Evolutionary conservation across 305 asterid genomes (phyloP).

Genomic region (Solanum hybrid): DNA sequence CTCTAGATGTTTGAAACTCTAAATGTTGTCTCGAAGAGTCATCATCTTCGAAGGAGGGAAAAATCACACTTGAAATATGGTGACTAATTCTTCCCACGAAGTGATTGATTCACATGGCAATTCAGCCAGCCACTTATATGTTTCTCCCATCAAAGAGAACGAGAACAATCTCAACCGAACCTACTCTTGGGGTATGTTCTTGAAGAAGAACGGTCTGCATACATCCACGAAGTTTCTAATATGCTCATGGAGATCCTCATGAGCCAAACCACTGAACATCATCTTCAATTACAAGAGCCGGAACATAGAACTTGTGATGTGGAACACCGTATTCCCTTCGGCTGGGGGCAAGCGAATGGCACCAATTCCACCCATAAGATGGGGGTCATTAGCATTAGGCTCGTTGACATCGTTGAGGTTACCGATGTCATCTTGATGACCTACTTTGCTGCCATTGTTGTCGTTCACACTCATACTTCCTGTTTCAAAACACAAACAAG

Average conservation of each 20-base stretch:
- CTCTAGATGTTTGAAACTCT: neutral
- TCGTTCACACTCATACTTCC: neutral
- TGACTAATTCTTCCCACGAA: no score
- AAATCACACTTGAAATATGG: neutral
- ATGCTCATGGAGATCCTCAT: neutral
- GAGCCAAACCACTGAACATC: neutral
- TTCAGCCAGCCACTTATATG: neutral
- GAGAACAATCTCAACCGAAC: neutral
- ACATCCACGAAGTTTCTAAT: neutral
- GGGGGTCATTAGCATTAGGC: neutral
- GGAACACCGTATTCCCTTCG: neutral
- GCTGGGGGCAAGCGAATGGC: neutral
- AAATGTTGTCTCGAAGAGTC: neutral
- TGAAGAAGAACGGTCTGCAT: neutral
- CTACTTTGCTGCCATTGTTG: neutral
- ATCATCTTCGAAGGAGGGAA: neutral
- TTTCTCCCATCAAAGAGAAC: neutral
- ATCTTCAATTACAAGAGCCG: neutral
- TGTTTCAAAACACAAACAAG: neutral
- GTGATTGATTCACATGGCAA: neutral
- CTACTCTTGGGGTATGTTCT: no score
- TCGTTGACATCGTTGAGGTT: neutral
- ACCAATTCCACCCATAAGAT: neutral
- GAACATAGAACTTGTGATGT: neutral
- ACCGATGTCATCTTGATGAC: neutral